phyloP scores from a whole-genome alignment of 2,329 filamentous ascomycete species.

The Didymosphaeria variabile region DNA sequence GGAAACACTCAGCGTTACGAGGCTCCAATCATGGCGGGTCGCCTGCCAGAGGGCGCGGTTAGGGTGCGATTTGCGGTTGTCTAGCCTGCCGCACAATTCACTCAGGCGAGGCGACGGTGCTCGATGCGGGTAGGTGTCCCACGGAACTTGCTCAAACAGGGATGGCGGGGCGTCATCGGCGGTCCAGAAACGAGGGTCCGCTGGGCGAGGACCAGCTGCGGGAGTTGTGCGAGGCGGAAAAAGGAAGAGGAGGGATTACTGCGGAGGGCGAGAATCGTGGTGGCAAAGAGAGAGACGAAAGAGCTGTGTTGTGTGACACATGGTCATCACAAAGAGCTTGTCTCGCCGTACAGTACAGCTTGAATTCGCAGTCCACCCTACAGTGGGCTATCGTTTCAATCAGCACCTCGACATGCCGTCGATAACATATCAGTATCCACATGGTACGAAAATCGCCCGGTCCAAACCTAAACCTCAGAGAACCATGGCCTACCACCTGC shows the following conservation, averaged over 20 bases:
- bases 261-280: neutral
- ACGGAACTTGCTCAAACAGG: conserved; percentile 38
- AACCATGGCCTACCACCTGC: too few relatives aligned
- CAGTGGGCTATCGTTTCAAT: neutral
- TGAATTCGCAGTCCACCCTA: too few relatives aligned
- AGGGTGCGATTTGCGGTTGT: neutral
- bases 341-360: too few relatives aligned
- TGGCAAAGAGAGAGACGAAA: too few relatives aligned
- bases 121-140: conserved; percentile 22
- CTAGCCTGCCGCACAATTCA: conserved; percentile 14
- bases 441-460: neutral
- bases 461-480: too few relatives aligned
- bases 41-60: neutral
- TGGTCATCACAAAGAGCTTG: neutral
- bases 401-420: neutral
- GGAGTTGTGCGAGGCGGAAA: neutral
- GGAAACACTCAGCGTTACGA: conserved; percentile 4
- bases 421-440: neutral
- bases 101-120: conserved; percentile 12
- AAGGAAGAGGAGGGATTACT: neutral
- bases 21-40: neutral
- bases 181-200: neutral
- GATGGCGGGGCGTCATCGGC: conserved; percentile 1
- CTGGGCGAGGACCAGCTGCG: neutral
- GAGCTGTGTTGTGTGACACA: conserved; percentile 1